Conservation (phyloP, 2,329 filamentous ascomycete species). For the Boeremia lycopersici region DNA sequence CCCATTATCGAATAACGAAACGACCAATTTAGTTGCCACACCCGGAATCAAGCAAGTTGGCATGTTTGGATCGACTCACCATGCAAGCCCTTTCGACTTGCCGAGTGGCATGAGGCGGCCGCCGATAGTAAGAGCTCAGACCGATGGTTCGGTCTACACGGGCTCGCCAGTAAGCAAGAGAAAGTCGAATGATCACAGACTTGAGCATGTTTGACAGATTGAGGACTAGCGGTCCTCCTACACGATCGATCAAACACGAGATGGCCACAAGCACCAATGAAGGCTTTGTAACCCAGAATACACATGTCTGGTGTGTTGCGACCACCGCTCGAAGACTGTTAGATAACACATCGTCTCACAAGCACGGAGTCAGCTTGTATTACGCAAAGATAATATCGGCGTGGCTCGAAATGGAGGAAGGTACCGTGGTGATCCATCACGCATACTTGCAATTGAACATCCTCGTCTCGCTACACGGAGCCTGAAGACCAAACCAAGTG, state of each 20-base stretch:
- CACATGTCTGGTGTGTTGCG: neutral
- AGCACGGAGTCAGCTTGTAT: neutral
- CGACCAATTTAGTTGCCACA: slow-evolving; percentile 30
- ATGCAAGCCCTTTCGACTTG: slow-evolving; percentile 42
- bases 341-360: neutral
- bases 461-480: too few relatives aligned
- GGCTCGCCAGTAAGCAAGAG: slow-evolving; percentile 35
- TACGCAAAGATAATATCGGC: too few relatives aligned
- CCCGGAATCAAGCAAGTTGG: slow-evolving; percentile 32
- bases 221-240: neutral
- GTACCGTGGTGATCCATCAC: too few relatives aligned
- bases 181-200: slow-evolving; percentile 5
- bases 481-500: too few relatives aligned
- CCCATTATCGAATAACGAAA: slow-evolving; percentile 19
- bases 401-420: too few relatives aligned
- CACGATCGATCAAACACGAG: neutral
- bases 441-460: too few relatives aligned
- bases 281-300: neutral
- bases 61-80: slow-evolving; percentile 29
- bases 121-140: slow-evolving; percentile 22
- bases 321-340: neutral
- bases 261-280: neutral
- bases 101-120: slow-evolving; percentile 33
- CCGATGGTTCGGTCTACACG: slow-evolving; percentile 23
- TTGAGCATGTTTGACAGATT: neutral